A percentile compares a stretch with the other conserved stretches of the same genome.
phyloP scores from a whole-genome alignment of 768 basidiomycete genomes.

The Tricholoma sp. region DNA sequence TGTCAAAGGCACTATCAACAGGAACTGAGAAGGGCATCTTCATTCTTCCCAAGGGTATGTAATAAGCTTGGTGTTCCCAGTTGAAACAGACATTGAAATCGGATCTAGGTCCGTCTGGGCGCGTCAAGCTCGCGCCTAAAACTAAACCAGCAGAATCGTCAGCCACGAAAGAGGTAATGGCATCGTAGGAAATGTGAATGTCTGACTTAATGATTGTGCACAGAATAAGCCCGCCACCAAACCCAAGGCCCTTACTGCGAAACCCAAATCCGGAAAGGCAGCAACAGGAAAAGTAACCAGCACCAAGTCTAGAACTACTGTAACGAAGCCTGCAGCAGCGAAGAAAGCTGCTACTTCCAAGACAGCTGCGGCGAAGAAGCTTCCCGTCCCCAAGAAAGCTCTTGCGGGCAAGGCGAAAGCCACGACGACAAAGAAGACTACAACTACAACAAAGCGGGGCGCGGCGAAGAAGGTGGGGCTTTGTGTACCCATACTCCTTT shows the following conservation, averaged over 20 bases:
- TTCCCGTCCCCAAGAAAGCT: constrained; percentile 20
- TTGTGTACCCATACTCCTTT: neutral
- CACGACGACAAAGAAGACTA: constrained; percentile 34
- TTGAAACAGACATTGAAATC: constrained; percentile 1
- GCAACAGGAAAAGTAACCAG: constrained; percentile 16
- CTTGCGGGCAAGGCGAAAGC: constrained; percentile 18
- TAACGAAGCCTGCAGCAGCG: constrained; percentile 30
- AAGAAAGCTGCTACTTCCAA: constrained; percentile 24
- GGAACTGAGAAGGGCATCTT: constrained; percentile 84
- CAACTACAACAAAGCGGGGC: constrained; percentile 37
- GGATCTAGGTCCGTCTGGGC: constrained; percentile 53
- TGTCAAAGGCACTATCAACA: constrained; percentile 74
- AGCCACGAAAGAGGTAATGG: constrained; percentile 36
- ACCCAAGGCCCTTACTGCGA: constrained; percentile 24
- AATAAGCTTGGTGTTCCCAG: neutral
- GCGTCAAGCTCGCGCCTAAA: constrained; percentile 66
- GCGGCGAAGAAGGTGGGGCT: constrained; percentile 35
- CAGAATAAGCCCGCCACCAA: constrained; percentile 38
- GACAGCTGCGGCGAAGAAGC: constrained; percentile 8
- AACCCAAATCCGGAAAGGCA: constrained; percentile 22
- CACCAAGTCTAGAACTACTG: constrained; percentile 25
- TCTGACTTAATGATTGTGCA: constrained; percentile 6
- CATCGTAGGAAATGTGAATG: constrained; percentile 11
- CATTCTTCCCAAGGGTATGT: constrained; percentile 79
- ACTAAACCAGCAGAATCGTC: constrained; percentile 33